Base-by-base conservation (phyloP, 73 alveolate genomes). In the Paramecium tetraurelia region DNA sequence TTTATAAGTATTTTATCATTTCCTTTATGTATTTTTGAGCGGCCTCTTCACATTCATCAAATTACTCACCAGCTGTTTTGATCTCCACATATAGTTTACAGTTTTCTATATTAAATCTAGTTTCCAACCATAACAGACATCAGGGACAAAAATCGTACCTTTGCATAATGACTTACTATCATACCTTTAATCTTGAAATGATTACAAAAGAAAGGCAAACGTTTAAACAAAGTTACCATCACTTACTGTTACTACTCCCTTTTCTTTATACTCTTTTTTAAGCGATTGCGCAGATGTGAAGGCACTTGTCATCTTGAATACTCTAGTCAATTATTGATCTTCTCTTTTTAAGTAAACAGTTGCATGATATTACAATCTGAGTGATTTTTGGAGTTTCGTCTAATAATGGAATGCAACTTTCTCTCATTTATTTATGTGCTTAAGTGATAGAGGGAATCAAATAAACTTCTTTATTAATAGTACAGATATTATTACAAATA, bases 151-250 rank as follows among this genome's bases (percentile, higher is more conserved):
- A 44, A 86, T 86, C 14, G 14, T 70, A 22, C 85, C n/a, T n/a
- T n/a, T n/a, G n/a, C n/a, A n/a, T n/a, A n/a, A n/a, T n/a, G n/a
- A n/a, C n/a, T n/a, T n/a, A n/a, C n/a, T n/a, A n/a, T n/a, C n/a
- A n/a, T n/a, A n/a, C n/a, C n/a, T n/a, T n/a, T n/a, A n/a, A n/a
- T n/a, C n/a, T n/a, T n/a, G n/a, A n/a, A n/a, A n/a, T n/a, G n/a
- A n/a, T n/a, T n/a, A n/a, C n/a, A 53, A 71, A 59, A 86, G 46
- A 59, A 86, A 58, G 9, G 86, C 93, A 35, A 86, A 22, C 46
- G 72, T 59, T 35, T 58, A 29, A 22, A 86, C 93, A 58, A 86
- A 86, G 31, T 86, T 86, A 58, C 86, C 93, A 86, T 86, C 86
- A 29, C 76, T 58, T 33, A 75, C 69, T 14, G 93, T 86, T 18